Conservation (phyloP, 2,329 filamentous ascomycete genomes). For the Aspergillus awamori region DNA sequence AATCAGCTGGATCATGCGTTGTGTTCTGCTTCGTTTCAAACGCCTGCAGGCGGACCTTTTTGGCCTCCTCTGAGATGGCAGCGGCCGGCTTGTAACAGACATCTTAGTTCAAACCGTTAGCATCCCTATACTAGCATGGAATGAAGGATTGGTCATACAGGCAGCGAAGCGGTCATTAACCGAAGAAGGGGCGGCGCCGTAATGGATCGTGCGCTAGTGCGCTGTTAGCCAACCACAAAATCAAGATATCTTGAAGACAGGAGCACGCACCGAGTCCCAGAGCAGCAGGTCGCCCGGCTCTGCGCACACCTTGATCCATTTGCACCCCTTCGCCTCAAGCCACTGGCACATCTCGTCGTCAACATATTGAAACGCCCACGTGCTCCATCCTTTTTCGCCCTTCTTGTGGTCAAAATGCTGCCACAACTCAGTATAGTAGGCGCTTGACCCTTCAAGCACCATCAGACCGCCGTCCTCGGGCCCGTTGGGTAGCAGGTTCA, state of each 20-base stretch:
- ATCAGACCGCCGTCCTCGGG: background rate
- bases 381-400: background rate
- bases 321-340: background rate
- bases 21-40: background rate
- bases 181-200: background rate
- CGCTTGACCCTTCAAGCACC: background rate
- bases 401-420: background rate
- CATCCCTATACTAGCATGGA: background rate
- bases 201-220: background rate
- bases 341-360: background rate
- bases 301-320: background rate
- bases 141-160: background rate
- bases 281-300: background rate
- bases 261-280: conserved; percentile 2
- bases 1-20: background rate
- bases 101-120: background rate
- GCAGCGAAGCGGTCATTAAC: background rate
- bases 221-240: background rate
- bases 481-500: background rate
- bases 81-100: background rate
- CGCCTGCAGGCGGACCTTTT: background rate
- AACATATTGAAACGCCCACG: background rate
- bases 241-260: too few relatives aligned
- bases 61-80: background rate
- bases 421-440: background rate